These are phyloP conservation scores for Paecilomyces formosus DNA, from an alignment of 2,329 filamentous ascomycete genomes.

Conservation along the genomic window DNA sequence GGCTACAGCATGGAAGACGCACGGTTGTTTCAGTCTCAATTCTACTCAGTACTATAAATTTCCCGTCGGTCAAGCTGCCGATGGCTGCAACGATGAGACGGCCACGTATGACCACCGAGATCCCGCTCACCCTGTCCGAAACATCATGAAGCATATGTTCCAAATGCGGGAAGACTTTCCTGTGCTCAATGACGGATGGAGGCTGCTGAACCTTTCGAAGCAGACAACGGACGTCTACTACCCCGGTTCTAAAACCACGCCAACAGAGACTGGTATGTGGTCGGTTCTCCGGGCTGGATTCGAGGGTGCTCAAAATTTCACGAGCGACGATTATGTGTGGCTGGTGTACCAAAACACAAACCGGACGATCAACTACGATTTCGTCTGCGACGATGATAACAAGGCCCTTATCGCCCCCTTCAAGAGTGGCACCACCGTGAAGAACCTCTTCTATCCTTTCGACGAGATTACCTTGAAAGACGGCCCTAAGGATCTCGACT, in stretches of 20 bases:
- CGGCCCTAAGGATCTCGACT: constrained; percentile 39
- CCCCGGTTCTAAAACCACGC: constrained; percentile 45
- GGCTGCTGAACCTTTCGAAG: constrained; percentile 49
- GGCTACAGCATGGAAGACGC: constrained; percentile 55
- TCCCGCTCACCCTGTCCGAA: constrained; percentile 53
- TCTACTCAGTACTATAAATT: constrained; percentile 52
- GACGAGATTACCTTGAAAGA: constrained; percentile 47
- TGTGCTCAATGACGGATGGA: constrained; percentile 53
- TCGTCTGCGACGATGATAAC: constrained; percentile 47
- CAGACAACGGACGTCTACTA: constrained; percentile 45
- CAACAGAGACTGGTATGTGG: constrained; percentile 55
- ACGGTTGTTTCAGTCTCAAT: constrained; percentile 55
- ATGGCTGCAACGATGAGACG: constrained; percentile 50
- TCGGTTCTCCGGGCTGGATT: constrained; percentile 49
- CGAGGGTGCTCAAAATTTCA: constrained; percentile 45
- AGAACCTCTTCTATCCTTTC: constrained; percentile 57
- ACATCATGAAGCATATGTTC: constrained; percentile 56
- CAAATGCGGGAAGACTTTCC: constrained; percentile 51
- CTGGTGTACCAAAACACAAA: constrained; percentile 41
- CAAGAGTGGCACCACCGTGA: constrained; percentile 46
- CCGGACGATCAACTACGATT: constrained; percentile 45
- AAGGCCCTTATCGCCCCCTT: constrained; percentile 52
- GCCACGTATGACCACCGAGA: constrained; percentile 57
- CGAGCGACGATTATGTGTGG: constrained; percentile 40
- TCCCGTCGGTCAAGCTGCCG: constrained; percentile 46